These are phyloP conservation scores for Xylaria sp. DNA, from an alignment of 2,329 filamentous ascomycete species.

Conservation along the genomic window DNA sequence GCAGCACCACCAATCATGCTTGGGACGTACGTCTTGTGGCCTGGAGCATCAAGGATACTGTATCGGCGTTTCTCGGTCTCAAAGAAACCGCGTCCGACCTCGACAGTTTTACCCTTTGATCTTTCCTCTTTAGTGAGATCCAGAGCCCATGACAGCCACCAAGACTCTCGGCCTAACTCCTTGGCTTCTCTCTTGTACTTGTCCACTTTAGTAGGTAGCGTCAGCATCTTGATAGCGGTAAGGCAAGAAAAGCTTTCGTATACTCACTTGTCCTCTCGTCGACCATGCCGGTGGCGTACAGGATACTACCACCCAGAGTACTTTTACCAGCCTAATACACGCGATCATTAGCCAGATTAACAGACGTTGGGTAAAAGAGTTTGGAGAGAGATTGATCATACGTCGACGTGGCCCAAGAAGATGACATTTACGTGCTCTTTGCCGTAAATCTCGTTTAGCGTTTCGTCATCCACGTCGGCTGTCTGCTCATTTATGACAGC, in stretches of 20 bases:
- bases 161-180: constrained; percentile 94
- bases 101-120: constrained; percentile 96
- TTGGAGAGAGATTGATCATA: too few relatives aligned
- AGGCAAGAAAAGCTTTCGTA: background rate
- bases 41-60: constrained; percentile 95
- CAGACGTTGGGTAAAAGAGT: too few relatives aligned
- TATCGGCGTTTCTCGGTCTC: constrained; percentile 97
- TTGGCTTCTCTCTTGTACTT: constrained; percentile 98
- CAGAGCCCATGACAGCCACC: constrained; percentile 98
- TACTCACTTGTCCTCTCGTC: constrained; percentile 80
- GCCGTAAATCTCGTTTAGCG: constrained; percentile 93
- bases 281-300: constrained; percentile 98
- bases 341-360: too few relatives aligned
- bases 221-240: constrained; percentile 15
- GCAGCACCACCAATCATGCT: constrained; percentile 98
- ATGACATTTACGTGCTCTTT: constrained; percentile 95
- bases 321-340: constrained; percentile 77
- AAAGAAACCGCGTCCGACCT: constrained; percentile 95
- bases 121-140: constrained; percentile 98
- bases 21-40: constrained; percentile 97
- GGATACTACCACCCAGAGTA: constrained; percentile 90
- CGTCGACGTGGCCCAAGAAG: constrained; percentile 98
- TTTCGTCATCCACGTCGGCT: constrained; percentile 76
- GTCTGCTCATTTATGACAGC: constrained; percentile 85
- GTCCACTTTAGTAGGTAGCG: constrained; percentile 65